phyloP scores from a whole-genome alignment of 1,139 yeast species.

The Kazachstania sp. region DNA sequence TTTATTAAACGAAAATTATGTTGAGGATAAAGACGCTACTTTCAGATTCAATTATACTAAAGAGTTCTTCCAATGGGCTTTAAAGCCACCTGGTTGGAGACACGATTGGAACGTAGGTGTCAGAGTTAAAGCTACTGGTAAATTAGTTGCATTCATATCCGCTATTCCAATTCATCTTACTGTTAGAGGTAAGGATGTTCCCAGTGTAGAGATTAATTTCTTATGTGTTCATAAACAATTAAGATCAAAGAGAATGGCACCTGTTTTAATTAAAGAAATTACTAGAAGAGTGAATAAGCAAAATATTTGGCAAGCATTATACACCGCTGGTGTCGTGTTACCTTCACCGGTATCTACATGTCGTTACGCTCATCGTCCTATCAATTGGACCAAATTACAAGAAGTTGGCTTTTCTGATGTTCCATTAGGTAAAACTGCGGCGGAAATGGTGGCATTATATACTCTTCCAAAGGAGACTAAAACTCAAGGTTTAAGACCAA shows the following conservation, averaged over 20 bases:
- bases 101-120: slow-evolving; percentile 92
- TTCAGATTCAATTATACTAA: slow-evolving; percentile 85
- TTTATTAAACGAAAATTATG: slow-evolving; percentile 78
- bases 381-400: slow-evolving; percentile 81
- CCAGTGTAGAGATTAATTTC: slow-evolving; percentile 85
- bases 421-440: slow-evolving; percentile 67
- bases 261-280: slow-evolving; percentile 85
- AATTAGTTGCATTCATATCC: slow-evolving; percentile 83
- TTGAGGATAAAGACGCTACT: slow-evolving; percentile 87
- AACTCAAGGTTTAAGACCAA: slow-evolving; percentile 55
- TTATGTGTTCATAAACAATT: slow-evolving; percentile 89
- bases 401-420: slow-evolving; percentile 84
- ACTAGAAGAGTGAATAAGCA: slow-evolving; percentile 82
- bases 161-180: slow-evolving; percentile 74
- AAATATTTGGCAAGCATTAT: slow-evolving; percentile 91
- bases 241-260: slow-evolving; percentile 89
- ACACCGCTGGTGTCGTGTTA: slow-evolving; percentile 83
- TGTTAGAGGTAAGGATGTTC: slow-evolving; percentile 49
- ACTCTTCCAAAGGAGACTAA: slow-evolving; percentile 57
- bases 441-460: slow-evolving; percentile 75
- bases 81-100: slow-evolving; percentile 89
- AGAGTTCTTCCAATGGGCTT: slow-evolving; percentile 84
- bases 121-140: slow-evolving; percentile 64
- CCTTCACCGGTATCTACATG: slow-evolving; percentile 92
- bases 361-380: slow-evolving; percentile 88